Evolutionary conservation across 345 rosid species (phyloP).

Genomic region (Linum lewisii): DNA sequence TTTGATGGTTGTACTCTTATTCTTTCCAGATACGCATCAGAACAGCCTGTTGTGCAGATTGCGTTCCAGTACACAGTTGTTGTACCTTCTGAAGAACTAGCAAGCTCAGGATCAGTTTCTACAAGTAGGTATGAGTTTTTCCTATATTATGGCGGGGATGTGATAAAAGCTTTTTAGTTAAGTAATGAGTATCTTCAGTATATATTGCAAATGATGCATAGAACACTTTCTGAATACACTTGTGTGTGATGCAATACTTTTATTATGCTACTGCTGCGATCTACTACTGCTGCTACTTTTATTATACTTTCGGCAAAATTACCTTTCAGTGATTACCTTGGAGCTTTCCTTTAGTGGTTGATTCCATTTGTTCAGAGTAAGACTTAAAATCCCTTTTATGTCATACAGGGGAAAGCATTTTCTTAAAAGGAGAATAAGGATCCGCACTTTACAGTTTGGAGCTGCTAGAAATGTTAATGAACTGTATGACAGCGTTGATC

Average conservation of each 20-base stretch:
- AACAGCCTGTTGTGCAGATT: slow-evolving; percentile 84
- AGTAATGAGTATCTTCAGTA: neutral
- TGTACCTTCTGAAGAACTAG: slow-evolving; percentile 69
- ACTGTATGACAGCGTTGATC: slow-evolving; percentile 76
- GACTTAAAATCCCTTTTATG: slow-evolving; percentile 1
- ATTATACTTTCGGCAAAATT: neutral
- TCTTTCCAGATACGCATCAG: slow-evolving; percentile 55
- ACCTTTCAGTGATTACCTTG: neutral
- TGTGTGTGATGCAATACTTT: too few species aligned
- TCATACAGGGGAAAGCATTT: slow-evolving; percentile 52
- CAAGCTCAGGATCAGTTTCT: slow-evolving; percentile 42
- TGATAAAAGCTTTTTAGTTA: neutral
- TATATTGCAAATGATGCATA: neutral
- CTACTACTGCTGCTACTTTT: too few species aligned
- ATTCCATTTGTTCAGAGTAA: neutral
- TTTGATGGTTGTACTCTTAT: slow-evolving; percentile 5
- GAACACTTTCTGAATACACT: too few species aligned
- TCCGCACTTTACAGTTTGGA: slow-evolving; percentile 74
- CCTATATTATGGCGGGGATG: neutral
- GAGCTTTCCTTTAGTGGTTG: neutral
- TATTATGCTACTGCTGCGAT: too few species aligned
- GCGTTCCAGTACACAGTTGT: slow-evolving; percentile 91
- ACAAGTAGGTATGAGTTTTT: slow-evolving; percentile 48
- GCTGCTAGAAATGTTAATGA: slow-evolving; percentile 66
- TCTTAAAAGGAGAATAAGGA: slow-evolving; percentile 75